A percentile compares a stretch with the other conserved stretches of the same genome.
phyloP scores from a whole-genome alignment of 23 red algal species.

The Gracilaria gracilis region DNA sequence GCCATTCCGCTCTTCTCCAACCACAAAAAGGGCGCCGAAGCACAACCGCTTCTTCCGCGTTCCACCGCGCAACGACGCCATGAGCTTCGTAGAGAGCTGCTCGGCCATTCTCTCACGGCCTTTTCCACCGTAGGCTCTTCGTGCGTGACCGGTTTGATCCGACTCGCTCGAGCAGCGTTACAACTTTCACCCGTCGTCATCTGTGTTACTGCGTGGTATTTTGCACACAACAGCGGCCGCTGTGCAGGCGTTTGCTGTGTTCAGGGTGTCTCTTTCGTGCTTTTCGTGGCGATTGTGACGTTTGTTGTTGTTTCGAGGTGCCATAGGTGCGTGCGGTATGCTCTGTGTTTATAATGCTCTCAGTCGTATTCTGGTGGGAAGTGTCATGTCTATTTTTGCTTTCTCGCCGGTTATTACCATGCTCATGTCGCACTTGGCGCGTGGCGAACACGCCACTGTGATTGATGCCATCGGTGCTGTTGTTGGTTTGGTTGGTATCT shows the following conservation, averaged over 20 bases:
- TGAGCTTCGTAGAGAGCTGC: too few species aligned
- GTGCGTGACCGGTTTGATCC: background rate
- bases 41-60: too few species aligned
- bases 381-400: slow-evolving; percentile 45
- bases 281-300: background rate
- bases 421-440: slow-evolving; percentile 18
- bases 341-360: slow-evolving; percentile 18
- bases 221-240: slow-evolving; percentile 11
- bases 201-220: slow-evolving; percentile 20
- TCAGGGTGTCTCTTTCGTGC: background rate
- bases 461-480: slow-evolving; percentile 27
- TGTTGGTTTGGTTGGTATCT: slow-evolving; percentile 25
- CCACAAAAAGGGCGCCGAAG: too few species aligned
- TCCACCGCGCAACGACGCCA: too few species aligned
- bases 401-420: slow-evolving; percentile 46
- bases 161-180: background rate
- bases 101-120: slow-evolving; percentile 25
- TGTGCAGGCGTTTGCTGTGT: background rate
- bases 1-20: too few species aligned
- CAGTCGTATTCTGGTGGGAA: slow-evolving; percentile 29
- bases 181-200: slow-evolving; percentile 4
- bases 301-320: slow-evolving; percentile 23
- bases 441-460: background rate
- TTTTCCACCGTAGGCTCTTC: slow-evolving; percentile 54
- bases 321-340: slow-evolving; percentile 42